Evolutionary conservation across 768 basidiomycete genomes (phyloP).

Genomic region (Holtermanniella nyarrowii): DNA sequence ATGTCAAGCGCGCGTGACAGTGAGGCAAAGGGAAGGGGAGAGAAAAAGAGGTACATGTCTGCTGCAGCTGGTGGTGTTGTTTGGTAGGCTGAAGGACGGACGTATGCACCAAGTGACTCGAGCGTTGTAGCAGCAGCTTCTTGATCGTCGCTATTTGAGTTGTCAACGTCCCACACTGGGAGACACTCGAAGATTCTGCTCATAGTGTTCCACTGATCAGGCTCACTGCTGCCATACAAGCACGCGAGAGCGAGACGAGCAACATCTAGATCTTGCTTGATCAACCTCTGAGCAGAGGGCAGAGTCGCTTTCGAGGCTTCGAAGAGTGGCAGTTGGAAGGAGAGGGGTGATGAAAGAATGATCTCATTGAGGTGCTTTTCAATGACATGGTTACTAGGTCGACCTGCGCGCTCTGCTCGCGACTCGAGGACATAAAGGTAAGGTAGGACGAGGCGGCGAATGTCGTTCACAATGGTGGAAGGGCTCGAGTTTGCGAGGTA

Average conservation of each 20-base stretch:
- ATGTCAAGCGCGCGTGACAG: constrained; percentile 78
- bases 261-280: constrained; percentile 72
- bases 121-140: constrained; percentile 77
- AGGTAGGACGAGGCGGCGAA: constrained; percentile 70
- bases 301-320: constrained; percentile 87
- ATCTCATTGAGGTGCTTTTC: constrained; percentile 61
- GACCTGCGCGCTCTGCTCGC: constrained; percentile 67
- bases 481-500: constrained; percentile 67
- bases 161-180: constrained; percentile 66
- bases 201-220: constrained; percentile 69
- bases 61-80: constrained; percentile 49
- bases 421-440: constrained; percentile 89
- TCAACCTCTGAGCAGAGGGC: constrained; percentile 56
- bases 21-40: constrained; percentile 60
- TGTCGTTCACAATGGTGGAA: constrained; percentile 55
- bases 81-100: constrained; percentile 59
- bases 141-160: constrained; percentile 48
- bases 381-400: constrained; percentile 57
- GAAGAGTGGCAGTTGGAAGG: constrained; percentile 64
- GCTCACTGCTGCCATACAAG: constrained; percentile 67
- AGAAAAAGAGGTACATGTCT: constrained; percentile 72
- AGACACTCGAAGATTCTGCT: constrained; percentile 89
- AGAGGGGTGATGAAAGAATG: constrained; percentile 57
- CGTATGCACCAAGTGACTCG: constrained; percentile 64
- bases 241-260: constrained; percentile 76